Evolutionary conservation across 208 protist species (phyloP).

Genomic region (Leishmania guyanensis): DNA sequence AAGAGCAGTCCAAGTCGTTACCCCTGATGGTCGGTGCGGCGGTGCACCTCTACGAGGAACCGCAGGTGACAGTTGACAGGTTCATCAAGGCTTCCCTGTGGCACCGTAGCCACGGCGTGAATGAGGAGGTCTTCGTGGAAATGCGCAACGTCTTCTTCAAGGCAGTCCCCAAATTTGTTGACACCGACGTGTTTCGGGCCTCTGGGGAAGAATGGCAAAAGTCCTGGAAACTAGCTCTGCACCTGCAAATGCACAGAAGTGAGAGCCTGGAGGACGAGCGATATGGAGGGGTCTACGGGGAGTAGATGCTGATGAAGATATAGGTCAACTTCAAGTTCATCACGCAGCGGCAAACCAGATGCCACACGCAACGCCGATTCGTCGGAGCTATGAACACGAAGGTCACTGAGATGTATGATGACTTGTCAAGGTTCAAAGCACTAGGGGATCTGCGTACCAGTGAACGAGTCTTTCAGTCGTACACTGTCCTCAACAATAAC

Average conservation of each 20-base stretch:
- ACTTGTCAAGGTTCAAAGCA: constrained; percentile 58
- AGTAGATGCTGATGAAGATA: constrained; percentile 47
- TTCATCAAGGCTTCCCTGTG: constrained; percentile 66
- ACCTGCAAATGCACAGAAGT: constrained; percentile 58
- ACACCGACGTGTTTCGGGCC: constrained; percentile 50
- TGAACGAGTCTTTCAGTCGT: constrained; percentile 55
- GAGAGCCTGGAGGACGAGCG: constrained; percentile 54
- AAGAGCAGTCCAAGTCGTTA: constrained; percentile 64
- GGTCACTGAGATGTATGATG: constrained; percentile 68
- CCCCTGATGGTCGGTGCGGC: constrained; percentile 67
- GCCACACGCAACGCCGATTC: constrained; percentile 55
- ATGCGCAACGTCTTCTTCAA: constrained; percentile 73
- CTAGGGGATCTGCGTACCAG: constrained; percentile 59
- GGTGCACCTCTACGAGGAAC: constrained; percentile 72
- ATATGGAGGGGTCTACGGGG: constrained; percentile 48
- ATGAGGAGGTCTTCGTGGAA: constrained; percentile 42
- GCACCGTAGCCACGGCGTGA: constrained; percentile 72
- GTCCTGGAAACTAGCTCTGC: constrained; percentile 61
- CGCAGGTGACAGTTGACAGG: constrained; percentile 56
- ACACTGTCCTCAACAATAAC: constrained; percentile 46
- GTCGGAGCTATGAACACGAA: constrained; percentile 68
- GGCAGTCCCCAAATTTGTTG: constrained; percentile 76
- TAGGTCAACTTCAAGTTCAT: constrained; percentile 67
- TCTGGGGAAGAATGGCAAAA: constrained; percentile 65
- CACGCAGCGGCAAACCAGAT: constrained; percentile 46